Conservation (phyloP, 441 rosid species). For the Flueggea neowawraea region DNA sequence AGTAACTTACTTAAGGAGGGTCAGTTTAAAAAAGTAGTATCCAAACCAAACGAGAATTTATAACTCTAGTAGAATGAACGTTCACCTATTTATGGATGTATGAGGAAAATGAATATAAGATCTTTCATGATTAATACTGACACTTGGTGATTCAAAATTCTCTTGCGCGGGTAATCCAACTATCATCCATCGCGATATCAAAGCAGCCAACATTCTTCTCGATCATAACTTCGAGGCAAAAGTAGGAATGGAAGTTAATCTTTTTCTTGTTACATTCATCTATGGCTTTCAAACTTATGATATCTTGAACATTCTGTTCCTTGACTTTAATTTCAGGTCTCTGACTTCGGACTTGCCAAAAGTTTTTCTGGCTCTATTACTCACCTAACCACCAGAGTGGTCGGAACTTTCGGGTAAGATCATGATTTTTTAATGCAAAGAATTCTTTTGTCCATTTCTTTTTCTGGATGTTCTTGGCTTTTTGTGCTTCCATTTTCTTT, state of each 20-base stretch:
- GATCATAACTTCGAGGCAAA: constrained; percentile 87
- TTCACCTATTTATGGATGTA: no score
- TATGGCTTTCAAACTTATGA: neutral
- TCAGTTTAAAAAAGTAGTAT: no score
- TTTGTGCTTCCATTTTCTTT: neutral
- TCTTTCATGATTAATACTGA: neutral
- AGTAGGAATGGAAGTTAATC: constrained; percentile 29
- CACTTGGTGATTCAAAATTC: neutral
- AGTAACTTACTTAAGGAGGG: no score
- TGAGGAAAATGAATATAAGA: no score
- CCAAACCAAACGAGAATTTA: no score
- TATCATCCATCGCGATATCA: constrained; percentile 93
- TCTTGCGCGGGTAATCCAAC: constrained; percentile 67
- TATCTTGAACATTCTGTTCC: neutral
- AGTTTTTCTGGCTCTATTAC: constrained; percentile 60
- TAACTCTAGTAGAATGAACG: no score
- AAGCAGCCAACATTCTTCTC: constrained; percentile 73
- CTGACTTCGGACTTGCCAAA: constrained; percentile 94
- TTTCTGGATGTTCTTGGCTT: neutral
- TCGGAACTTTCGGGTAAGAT: constrained; percentile 93
- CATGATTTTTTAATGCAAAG: neutral
- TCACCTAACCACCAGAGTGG: constrained; percentile 82
- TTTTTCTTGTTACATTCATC: neutral
- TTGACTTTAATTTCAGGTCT: constrained; percentile 46
- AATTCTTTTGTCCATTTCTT: neutral